phyloP scores from a whole-genome alignment of 805 yeast genomes.

The Wickerhamomyces bisporus region DNA sequence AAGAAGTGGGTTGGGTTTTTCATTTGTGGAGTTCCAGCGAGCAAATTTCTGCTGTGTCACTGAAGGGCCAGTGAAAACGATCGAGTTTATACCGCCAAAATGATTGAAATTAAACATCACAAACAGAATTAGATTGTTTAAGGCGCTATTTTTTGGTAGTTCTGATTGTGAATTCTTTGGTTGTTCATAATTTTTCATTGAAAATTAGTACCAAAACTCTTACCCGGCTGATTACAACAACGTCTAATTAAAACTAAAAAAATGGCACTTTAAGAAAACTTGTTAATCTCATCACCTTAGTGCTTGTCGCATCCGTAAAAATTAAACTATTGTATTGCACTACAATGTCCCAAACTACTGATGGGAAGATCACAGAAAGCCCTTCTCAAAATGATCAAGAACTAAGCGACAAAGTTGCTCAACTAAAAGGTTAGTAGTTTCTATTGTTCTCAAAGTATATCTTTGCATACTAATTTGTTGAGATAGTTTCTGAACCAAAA shows the following conservation, averaged over 20 bases:
- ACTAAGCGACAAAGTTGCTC: constrained; percentile 1
- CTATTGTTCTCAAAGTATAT: background rate
- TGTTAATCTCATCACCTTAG: too few species aligned
- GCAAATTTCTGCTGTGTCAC: background rate
- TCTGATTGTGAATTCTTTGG: background rate
- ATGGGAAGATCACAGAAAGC: too few species aligned
- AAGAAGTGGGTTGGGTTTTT: background rate
- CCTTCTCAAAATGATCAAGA: too few species aligned
- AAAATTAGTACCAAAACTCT: background rate
- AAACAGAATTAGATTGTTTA: background rate
- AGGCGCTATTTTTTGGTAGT: background rate
- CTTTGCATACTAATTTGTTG: too few species aligned
- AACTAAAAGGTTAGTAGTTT: constrained; percentile 2
- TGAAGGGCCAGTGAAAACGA: background rate
- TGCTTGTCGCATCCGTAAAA: too few species aligned
- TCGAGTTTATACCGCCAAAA: background rate
- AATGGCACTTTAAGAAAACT: background rate
- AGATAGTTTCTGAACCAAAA: constrained; percentile 5
- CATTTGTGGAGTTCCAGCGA: background rate
- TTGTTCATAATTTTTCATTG: background rate
- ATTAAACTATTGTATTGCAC: too few species aligned
- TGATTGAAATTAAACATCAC: background rate
- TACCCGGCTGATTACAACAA: background rate
- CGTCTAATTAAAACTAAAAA: too few species aligned
- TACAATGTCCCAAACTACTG: too few species aligned